Percentiles rank a stretch among this genome's conserved stretches.
phyloP scores from a whole-genome alignment of 179 eudicot species.

The Gypsophila paniculata region DNA sequence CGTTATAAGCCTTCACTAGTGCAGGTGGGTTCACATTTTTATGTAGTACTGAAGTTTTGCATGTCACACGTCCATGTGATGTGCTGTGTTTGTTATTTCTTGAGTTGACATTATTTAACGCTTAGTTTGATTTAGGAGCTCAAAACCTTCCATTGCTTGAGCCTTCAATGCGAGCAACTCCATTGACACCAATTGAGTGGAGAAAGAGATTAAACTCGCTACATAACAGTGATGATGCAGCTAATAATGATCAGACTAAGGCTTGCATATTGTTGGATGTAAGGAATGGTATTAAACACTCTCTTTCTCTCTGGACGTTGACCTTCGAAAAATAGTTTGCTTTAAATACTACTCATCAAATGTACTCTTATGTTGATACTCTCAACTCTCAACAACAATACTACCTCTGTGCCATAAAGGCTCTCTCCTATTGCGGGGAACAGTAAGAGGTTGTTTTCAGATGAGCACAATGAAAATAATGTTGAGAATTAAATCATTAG shows the following conservation, averaged over 20 bases:
- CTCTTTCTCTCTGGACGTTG: no score
- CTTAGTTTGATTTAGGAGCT: constrained; percentile 76
- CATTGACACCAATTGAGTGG: constrained; percentile 80
- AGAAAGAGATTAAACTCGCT: constrained; percentile 47
- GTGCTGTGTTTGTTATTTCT: constrained; percentile 12
- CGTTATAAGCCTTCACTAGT: constrained; percentile 90
- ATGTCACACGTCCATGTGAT: background rate
- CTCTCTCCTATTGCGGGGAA: background rate
- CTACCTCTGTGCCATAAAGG: background rate
- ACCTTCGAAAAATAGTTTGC: background rate
- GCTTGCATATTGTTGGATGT: constrained; percentile 71
- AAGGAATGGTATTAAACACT: constrained; percentile 65
- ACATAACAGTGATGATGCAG: constrained; percentile 30
- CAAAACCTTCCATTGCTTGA: constrained; percentile 85
- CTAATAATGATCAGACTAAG: constrained; percentile 27
- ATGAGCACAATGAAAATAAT: no score
- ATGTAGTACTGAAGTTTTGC: background rate
- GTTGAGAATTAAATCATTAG: no score
- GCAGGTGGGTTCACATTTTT: constrained; percentile 56
- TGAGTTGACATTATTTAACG: constrained; percentile 27
- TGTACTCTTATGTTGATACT: background rate
- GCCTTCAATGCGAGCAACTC: constrained; percentile 75
- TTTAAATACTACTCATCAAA: background rate
- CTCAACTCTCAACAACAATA: background rate
- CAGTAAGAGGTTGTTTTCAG: no score